Percentiles rank a stretch among this genome's conserved stretches.
phyloP scores from a whole-genome alignment of 805 yeast genomes.

The Pichia eremophila region DNA sequence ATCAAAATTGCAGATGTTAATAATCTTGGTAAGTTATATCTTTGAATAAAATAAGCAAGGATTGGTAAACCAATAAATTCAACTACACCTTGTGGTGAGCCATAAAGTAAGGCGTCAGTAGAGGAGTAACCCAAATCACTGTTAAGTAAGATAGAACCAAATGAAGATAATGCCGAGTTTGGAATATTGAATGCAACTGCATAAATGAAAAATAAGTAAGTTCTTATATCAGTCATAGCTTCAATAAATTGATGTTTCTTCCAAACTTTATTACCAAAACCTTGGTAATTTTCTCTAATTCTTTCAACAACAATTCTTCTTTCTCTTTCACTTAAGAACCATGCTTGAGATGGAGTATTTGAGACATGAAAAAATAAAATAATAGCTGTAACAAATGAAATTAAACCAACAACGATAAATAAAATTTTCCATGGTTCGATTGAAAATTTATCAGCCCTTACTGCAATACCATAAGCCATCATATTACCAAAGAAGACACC shows the following conservation, averaged over 20 bases:
- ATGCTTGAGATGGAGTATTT: constrained; percentile 25
- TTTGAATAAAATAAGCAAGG: neutral
- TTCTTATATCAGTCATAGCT: constrained; percentile 41
- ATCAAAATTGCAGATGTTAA: constrained; percentile 17
- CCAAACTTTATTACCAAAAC: constrained; percentile 23
- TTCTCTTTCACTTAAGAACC: constrained; percentile 29
- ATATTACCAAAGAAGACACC: constrained; percentile 41
- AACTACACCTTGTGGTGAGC: constrained; percentile 15
- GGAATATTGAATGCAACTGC: constrained; percentile 40
- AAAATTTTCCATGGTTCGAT: constrained; percentile 50
- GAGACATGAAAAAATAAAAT: constrained; percentile 28
- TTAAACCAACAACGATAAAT: constrained; percentile 48
- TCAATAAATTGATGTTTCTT: constrained; percentile 49
- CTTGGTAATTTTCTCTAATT: constrained; percentile 27
- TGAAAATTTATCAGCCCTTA: neutral
- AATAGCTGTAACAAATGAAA: constrained; percentile 41
- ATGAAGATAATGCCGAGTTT: constrained; percentile 49
- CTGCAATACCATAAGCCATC: constrained; percentile 39
- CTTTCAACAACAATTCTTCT: constrained; percentile 26
- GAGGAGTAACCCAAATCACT: constrained; percentile 12
- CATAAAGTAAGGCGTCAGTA: constrained; percentile 8
- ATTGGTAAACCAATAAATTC: constrained; percentile 10
- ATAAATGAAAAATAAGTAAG: constrained; percentile 41
- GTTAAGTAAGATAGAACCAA: constrained; percentile 30
- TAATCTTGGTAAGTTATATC: constrained; percentile 11